Conservation (phyloP, 768 basidiomycete genomes). For the Cystobasidiopsis lactophilus region DNA sequence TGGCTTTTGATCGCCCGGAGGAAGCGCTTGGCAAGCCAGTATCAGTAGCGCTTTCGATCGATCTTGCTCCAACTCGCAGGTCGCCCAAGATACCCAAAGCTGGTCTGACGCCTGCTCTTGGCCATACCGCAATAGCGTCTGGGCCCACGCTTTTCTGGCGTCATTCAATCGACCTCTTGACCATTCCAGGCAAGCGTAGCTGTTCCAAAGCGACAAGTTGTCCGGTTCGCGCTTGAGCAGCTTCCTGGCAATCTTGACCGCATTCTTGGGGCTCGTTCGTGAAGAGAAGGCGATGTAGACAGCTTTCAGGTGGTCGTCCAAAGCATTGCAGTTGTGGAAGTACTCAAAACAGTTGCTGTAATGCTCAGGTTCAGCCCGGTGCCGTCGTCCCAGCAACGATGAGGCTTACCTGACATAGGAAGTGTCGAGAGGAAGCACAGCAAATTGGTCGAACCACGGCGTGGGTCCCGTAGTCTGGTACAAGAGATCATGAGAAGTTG, state of each 20-base stretch:
- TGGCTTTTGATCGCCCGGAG: constrained; percentile 3
- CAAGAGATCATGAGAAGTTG: background rate
- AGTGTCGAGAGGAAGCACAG: constrained; percentile 15
- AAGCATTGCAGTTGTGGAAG: constrained; percentile 13
- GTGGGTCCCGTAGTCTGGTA: constrained; percentile 15
- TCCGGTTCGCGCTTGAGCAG: constrained; percentile 22
- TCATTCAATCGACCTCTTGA: constrained; percentile 24
- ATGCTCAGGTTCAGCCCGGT: background rate
- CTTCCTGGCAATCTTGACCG: constrained; percentile 24
- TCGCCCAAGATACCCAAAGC: constrained; percentile 26
- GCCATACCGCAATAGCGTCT: constrained; percentile 22
- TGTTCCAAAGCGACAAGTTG: constrained; percentile 27
- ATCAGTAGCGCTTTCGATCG: constrained; percentile 6
- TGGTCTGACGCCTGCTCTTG: constrained; percentile 15
- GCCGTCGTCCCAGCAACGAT: background rate
- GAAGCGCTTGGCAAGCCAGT: constrained; percentile 8
- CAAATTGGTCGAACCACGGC: constrained; percentile 11
- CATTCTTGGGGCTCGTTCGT: constrained; percentile 20
- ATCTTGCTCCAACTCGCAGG: constrained; percentile 25
- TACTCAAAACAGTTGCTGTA: constrained; percentile 16
- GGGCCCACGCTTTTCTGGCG: constrained; percentile 26
- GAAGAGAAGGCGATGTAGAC: constrained; percentile 24
- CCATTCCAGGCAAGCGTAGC: constrained; percentile 25
- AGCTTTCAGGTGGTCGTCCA: constrained; percentile 22
- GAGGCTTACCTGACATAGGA: constrained; percentile 13